Percentiles rank a stretch among this genome's conserved stretches.
These are phyloP conservation scores for Withania somnifera DNA, from an alignment of 305 asterid species.

Conservation along the genomic window DNA sequence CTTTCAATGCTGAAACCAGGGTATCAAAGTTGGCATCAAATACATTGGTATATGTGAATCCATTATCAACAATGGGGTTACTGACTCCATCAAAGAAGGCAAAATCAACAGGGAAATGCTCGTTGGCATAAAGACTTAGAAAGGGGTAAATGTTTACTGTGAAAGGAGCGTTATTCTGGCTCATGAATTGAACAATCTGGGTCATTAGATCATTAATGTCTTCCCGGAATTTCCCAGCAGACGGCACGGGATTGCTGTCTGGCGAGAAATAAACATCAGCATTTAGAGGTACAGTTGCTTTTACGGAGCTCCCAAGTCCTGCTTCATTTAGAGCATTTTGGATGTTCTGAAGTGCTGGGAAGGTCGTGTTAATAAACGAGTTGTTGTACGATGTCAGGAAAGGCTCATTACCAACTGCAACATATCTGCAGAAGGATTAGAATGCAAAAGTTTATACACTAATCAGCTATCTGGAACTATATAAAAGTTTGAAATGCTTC, in stretches of 20 bases:
- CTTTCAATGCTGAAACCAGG: slow-evolving; percentile 62
- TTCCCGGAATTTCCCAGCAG: slow-evolving; percentile 69
- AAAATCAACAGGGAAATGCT: slow-evolving; percentile 68
- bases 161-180: slow-evolving; percentile 82
- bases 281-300: slow-evolving; percentile 87
- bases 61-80: slow-evolving; percentile 50
- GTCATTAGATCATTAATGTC: slow-evolving; percentile 57
- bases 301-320: slow-evolving; percentile 50
- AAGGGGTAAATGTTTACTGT: slow-evolving; percentile 85
- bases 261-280: slow-evolving; percentile 92
- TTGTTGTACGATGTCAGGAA: slow-evolving; percentile 73
- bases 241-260: slow-evolving; percentile 50
- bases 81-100: slow-evolving; percentile 87
- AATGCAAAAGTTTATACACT: not conserved
- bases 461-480: not conserved
- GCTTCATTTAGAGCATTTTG: slow-evolving; percentile 87
- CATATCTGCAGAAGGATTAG: slow-evolving; percentile 43
- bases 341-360: slow-evolving; percentile 89
- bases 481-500: not conserved
- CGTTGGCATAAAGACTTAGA: slow-evolving; percentile 71
- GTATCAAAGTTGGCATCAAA: slow-evolving; percentile 96
- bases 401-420: slow-evolving; percentile 97
- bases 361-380: slow-evolving; percentile 70
- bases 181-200: slow-evolving; percentile 73
- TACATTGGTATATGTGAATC: slow-evolving; percentile 57